Conservation (phyloP, 805 yeast genomes). For the Candida ponderosae region DNA sequence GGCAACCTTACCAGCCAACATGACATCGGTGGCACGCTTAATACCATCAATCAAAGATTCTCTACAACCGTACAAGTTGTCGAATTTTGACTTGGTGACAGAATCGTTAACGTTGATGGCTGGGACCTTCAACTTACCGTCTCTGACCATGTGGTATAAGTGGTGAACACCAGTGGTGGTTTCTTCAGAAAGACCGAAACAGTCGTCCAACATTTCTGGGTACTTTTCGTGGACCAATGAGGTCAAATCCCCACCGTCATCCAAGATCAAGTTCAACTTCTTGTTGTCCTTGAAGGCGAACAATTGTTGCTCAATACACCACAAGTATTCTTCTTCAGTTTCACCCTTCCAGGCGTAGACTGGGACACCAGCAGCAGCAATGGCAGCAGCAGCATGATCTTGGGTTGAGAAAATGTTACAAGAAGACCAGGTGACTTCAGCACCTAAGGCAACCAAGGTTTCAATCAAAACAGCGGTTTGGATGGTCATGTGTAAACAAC, state of each 20-base stretch:
- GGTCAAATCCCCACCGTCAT: constrained; percentile 99
- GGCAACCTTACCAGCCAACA: constrained; percentile 99
- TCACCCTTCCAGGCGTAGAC: constrained; percentile 99
- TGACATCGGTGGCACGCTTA: constrained; percentile 99
- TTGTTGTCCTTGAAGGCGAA: constrained; percentile 94
- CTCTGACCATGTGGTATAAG: constrained; percentile 91
- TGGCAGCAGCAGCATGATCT: constrained; percentile 99
- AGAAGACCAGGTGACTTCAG: constrained; percentile 99
- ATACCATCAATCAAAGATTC: constrained; percentile 98
- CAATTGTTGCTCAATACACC: constrained; percentile 99
- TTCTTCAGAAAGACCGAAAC: constrained; percentile 97
- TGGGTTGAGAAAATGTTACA: constrained; percentile 99
- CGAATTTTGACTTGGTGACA: constrained; percentile 98
- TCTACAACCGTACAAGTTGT: constrained; percentile 99
- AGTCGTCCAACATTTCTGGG: constrained; percentile 94
- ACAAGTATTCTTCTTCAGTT: constrained; percentile 97
- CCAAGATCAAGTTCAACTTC: constrained; percentile 94
- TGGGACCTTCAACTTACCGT: constrained; percentile 87
- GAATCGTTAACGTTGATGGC: constrained; percentile 99
- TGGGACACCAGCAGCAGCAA: constrained; percentile 98
- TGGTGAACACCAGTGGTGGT: constrained; percentile 99
- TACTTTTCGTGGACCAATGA: constrained; percentile 93
- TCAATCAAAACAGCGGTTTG: constrained; percentile 99
- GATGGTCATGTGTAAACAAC: constrained; percentile 98
- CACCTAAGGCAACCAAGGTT: constrained; percentile 95